Percentiles rank a stretch among this genome's conserved stretches.
Evolutionary conservation across 345 rosid genomes (phyloP).

Genomic region (Mallotus nudiflorus): DNA sequence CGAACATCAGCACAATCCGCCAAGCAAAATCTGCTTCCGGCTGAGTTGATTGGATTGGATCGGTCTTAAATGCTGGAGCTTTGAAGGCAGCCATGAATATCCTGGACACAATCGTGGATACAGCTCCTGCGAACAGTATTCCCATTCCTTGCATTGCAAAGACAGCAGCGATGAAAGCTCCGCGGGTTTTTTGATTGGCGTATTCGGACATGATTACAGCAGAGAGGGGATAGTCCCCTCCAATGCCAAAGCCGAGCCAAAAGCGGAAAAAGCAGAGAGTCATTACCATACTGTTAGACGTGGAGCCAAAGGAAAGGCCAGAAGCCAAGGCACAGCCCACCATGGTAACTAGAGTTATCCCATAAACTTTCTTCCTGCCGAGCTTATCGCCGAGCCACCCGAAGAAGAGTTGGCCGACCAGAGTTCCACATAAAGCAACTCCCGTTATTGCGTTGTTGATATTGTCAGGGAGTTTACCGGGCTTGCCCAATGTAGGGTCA

Average conservation of each 20-base stretch:
- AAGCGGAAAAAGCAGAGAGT: conserved; percentile 79
- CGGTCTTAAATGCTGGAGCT: conserved; percentile 22
- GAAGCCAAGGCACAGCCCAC: conserved; percentile 69
- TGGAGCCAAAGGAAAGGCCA: conserved; percentile 62
- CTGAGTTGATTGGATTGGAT: conserved; percentile 48
- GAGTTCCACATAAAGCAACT: conserved; percentile 53
- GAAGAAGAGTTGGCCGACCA: conserved; percentile 61
- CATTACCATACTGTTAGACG: conserved; percentile 43
- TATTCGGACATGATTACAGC: conserved; percentile 84
- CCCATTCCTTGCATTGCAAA: conserved; percentile 81
- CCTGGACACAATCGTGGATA: conserved; percentile 52
- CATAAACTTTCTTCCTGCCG: conserved; percentile 77
- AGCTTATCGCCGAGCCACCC: conserved; percentile 83
- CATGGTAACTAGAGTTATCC: conserved; percentile 70
- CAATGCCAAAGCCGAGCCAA: conserved; percentile 87
- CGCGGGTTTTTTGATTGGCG: conserved; percentile 63
- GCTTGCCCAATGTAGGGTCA: conserved; percentile 13
- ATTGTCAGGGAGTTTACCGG: conserved; percentile 43
- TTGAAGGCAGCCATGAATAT: conserved; percentile 37
- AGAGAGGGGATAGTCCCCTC: conserved; percentile 84
- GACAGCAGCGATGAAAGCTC: conserved; percentile 72
- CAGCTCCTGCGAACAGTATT: conserved; percentile 60
- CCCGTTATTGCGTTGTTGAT: conserved; percentile 48
- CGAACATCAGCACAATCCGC: conserved; percentile 78
- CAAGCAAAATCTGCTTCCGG: conserved; percentile 62